phyloP scores from a whole-genome alignment of 768 basidiomycete genomes.

The Collybia sp. region DNA sequence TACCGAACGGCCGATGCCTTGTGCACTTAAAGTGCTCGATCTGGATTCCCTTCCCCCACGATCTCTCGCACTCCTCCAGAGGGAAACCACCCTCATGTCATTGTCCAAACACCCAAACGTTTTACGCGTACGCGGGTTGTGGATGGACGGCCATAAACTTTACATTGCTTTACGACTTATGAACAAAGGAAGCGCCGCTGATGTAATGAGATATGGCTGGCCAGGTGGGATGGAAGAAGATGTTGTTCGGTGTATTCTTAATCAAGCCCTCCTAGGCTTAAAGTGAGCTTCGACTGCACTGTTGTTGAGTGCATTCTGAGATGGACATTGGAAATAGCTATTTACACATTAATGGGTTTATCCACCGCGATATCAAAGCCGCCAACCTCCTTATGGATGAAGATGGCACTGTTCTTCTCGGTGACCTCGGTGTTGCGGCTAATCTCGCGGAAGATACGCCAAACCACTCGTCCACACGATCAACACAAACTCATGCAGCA shows the following conservation, averaged over 20 bases:
- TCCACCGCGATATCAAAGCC: slow-evolving; percentile 93
- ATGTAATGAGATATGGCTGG: slow-evolving; percentile 83
- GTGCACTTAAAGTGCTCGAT: slow-evolving; percentile 87
- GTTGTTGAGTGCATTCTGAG: slow-evolving; percentile 1
- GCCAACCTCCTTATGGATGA: slow-evolving; percentile 92
- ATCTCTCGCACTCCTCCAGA: slow-evolving; percentile 67
- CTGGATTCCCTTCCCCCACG: slow-evolving; percentile 72
- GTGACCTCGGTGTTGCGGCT: slow-evolving; percentile 91
- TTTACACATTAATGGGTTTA: slow-evolving; percentile 84
- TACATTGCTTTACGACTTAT: slow-evolving; percentile 86
- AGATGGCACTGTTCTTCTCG: slow-evolving; percentile 84
- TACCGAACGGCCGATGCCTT: slow-evolving; percentile 40
- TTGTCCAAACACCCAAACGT: slow-evolving; percentile 93
- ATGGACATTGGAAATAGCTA: slow-evolving; percentile 43
- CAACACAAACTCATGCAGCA: slow-evolving; percentile 16
- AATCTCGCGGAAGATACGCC: slow-evolving; percentile 67
- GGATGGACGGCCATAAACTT: slow-evolving; percentile 81
- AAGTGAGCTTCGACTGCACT: slow-evolving; percentile 44
- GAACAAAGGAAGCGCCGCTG: slow-evolving; percentile 83
- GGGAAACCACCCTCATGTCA: slow-evolving; percentile 91
- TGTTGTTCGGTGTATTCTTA: slow-evolving; percentile 78
- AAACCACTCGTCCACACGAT: slow-evolving; percentile 10
- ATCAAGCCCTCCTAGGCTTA: slow-evolving; percentile 84
- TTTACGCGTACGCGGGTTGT: slow-evolving; percentile 84
- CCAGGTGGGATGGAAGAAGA: slow-evolving; percentile 90